A percentile compares a stretch with the other conserved stretches of the same genome.
These are phyloP conservation scores for Margaritispora aquatica DNA, from an alignment of 495 filamentous ascomycete genomes.

Conservation along the genomic window DNA sequence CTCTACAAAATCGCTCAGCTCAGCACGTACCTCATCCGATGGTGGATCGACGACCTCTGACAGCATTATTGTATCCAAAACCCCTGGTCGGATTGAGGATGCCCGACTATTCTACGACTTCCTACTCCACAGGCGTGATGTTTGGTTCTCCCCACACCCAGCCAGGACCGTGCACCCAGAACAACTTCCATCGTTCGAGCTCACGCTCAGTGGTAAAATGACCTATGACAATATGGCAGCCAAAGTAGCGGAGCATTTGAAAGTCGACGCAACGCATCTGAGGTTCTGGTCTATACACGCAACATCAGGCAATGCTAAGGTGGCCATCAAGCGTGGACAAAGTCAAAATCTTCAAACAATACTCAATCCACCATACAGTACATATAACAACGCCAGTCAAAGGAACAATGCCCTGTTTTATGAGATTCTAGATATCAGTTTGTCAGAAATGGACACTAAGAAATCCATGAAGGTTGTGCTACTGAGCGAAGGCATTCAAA, in stretches of 20 bases:
- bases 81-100: constrained; percentile 47
- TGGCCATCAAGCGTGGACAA: constrained; percentile 63
- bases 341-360: constrained; percentile 64
- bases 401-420: constrained; percentile 75
- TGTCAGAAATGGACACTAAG: constrained; percentile 88
- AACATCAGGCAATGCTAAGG: constrained; percentile 65
- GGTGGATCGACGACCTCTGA: not conserved
- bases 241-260: constrained; percentile 75
- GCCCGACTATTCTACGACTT: constrained; percentile 88
- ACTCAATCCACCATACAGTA: constrained; percentile 57
- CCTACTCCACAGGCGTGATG: constrained; percentile 71
- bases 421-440: constrained; percentile 86
- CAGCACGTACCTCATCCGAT: not conserved
- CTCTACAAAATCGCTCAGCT: not conserved
- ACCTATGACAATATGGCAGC: constrained; percentile 83
- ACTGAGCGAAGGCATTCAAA: constrained; percentile 83
- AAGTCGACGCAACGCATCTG: constrained; percentile 77
- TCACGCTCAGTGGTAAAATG: constrained; percentile 70
- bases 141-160: constrained; percentile 60
- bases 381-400: constrained; percentile 52
- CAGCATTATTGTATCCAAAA: not conserved
- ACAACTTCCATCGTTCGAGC: constrained; percentile 40
- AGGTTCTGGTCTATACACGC: constrained; percentile 82
- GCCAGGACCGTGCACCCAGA: constrained; percentile 51
- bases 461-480: constrained; percentile 75